Evolutionary conservation across 768 basidiomycete species (phyloP).

Genomic region (Coprinopsis sp.): DNA sequence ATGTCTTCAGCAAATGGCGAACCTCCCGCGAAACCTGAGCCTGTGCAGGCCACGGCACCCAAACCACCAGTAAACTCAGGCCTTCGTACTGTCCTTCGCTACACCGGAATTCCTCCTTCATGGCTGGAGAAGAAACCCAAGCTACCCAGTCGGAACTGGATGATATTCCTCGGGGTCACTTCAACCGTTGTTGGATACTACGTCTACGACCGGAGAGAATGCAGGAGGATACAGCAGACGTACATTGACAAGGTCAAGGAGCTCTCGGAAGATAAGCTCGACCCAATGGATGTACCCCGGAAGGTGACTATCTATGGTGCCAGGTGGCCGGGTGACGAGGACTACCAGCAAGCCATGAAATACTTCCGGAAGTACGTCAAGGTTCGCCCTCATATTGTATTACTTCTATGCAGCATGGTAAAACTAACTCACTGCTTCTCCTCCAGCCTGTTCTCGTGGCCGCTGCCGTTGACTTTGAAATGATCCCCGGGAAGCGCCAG

Average conservation of each 20-base stretch:
- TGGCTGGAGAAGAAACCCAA: conserved; percentile 83
- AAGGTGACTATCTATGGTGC: conserved; percentile 83
- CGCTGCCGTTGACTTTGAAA: conserved; percentile 89
- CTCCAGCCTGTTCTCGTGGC: conserved; percentile 87
- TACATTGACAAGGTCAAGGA: conserved; percentile 79
- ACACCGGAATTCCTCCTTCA: conserved; percentile 65
- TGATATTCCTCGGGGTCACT: conserved; percentile 82
- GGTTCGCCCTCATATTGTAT: conserved; percentile 45
- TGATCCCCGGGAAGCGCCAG: conserved; percentile 74
- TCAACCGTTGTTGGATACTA: conserved; percentile 68
- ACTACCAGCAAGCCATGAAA: conserved; percentile 74
- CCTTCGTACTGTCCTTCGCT: conserved; percentile 55
- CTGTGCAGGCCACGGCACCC: conserved; percentile 16
- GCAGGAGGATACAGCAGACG: conserved; percentile 67
- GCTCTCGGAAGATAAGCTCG: conserved; percentile 64
- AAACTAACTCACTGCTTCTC: conserved; percentile 6
- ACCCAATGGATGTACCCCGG: conserved; percentile 61
- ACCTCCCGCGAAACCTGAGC: conserved; percentile 8
- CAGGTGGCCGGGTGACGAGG: conserved; percentile 95
- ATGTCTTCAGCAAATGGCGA: conserved; percentile 21
- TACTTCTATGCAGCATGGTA: conserved; percentile 7
- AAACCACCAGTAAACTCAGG: conserved; percentile 41
- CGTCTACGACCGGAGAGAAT: conserved; percentile 82
- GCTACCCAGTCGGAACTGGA: conserved; percentile 90
- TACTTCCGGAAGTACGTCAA: conserved; percentile 98